phyloP scores from a whole-genome alignment of 345 rosid genomes.

The Barbarea vulgaris region DNA sequence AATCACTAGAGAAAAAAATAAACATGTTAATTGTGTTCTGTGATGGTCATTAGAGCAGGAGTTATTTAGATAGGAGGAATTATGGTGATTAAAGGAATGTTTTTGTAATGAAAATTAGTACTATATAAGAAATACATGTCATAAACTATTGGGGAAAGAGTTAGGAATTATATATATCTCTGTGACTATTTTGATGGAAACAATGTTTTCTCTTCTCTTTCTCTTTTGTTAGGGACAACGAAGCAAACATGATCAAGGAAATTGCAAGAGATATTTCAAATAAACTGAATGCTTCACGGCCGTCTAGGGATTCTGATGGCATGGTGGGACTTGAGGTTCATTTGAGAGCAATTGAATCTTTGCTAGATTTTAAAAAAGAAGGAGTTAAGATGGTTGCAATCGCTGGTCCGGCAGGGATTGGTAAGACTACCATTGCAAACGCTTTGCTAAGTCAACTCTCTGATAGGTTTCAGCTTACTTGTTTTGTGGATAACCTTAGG shows the following conservation, averaged over 20 bases:
- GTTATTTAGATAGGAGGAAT: no score
- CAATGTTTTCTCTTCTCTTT: no score
- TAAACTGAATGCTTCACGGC: background rate
- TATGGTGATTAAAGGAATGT: background rate
- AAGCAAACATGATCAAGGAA: background rate
- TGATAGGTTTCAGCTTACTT: background rate
- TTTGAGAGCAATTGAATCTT: background rate
- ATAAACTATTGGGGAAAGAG: no score
- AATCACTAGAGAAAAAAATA: no score
- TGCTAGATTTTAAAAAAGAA: background rate
- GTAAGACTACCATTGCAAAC: background rate
- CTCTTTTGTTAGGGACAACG: background rate
- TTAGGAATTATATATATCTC: background rate
- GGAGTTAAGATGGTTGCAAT: background rate
- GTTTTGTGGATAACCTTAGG: constrained; percentile 7
- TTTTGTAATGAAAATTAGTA: no score
- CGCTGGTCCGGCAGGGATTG: background rate
- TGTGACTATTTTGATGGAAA: background rate
- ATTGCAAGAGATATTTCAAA: background rate
- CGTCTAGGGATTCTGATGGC: background rate
- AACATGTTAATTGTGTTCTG: no score
- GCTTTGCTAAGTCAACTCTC: background rate
- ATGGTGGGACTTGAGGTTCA: background rate
- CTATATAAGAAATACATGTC: no score
- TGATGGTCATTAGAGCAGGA: no score